Evolutionary conservation across 139 green algal species (phyloP).

Genomic region (Pseudopediastrum boryanum): DNA sequence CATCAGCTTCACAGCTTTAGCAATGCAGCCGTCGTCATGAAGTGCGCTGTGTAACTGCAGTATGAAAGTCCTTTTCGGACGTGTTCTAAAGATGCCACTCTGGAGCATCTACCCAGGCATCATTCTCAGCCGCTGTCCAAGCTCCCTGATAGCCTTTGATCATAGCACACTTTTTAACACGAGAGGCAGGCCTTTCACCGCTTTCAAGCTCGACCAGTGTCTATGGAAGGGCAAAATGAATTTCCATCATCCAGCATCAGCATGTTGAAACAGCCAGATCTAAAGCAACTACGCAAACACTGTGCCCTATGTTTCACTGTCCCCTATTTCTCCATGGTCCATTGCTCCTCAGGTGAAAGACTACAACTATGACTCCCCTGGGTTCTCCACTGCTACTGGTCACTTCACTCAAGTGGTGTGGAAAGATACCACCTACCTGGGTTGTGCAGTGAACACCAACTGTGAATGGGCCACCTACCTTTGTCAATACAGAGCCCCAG

Average conservation of each 20-base stretch:
- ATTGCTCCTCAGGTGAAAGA: conserved; percentile 18
- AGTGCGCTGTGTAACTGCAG: background rate
- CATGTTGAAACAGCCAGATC: background rate
- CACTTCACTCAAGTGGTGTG: conserved; percentile 39
- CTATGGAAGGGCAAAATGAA: no score
- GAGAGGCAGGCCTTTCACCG: no score
- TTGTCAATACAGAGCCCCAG: conserved; percentile 38
- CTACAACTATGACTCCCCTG: conserved; percentile 18
- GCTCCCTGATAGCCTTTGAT: no score
- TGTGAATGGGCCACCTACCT: conserved; percentile 28
- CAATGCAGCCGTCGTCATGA: background rate
- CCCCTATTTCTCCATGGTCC: background rate
- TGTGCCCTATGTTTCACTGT: background rate
- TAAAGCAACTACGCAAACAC: background rate
- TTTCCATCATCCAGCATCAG: no score
- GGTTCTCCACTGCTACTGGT: conserved; percentile 8
- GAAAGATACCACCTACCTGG: conserved; percentile 13
- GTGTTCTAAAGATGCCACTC: no score
- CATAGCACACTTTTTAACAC: no score
- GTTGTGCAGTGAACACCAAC: conserved; percentile 25
- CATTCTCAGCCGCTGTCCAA: no score
- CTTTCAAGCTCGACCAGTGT: no score
- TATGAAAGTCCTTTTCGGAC: no score
- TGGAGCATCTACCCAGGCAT: no score
- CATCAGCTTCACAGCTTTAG: no score